Evolutionary conservation across 108 stramenopile genomes (phyloP), one percentile per base, ranked within the genome.

Genomic region (Chaetoceros muelleri): DNA sequence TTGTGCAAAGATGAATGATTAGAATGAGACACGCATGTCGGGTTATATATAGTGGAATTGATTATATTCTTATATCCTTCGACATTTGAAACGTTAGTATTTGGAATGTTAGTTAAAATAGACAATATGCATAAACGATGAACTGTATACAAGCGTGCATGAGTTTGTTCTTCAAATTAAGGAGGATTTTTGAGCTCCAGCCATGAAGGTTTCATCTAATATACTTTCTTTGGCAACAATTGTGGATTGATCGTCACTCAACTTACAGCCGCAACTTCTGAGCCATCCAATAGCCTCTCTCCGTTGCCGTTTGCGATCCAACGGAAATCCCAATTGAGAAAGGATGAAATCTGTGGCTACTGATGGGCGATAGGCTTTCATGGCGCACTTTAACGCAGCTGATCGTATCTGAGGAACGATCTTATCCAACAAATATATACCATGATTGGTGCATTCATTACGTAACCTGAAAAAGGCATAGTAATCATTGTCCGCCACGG

Each of bases 351-450:
- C 34, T 1, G 66, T 26, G 28, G 53, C 59, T 5, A 89, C 55
- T 24, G 70, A 61, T 30, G 87, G 87, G 28, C 84, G 79, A 65
- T 80, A 89, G 0, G 78, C 81, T 61, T 73, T 75, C 30, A 64
- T 70, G 21, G 83, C 79, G 21, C 75, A 66, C 55, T 78, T 63
- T 54, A 89, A 52, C 3, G 73, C 87, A 16, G 47, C 51, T 28
- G 62, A 54, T 23, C 87, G 74, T 49, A 89, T 67, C 2, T 67
- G 71, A 20, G 83, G 80, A 44, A 81, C 82, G 53, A 85, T 78
- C 30, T 65, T 73, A 23, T 73, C 69, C 67, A 82, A 83, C 26
- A 89, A 57, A 50, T 66, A 79, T 30, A 54, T 57, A 30, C 81
- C 81, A 60, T 75, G 72, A 30, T 83, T 81, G 22, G 80, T 75